Evolutionary conservation across 768 basidiomycete genomes (phyloP), one percentile per base, ranked within the genome.

Genomic region (Dioszegia aurantiaca): DNA sequence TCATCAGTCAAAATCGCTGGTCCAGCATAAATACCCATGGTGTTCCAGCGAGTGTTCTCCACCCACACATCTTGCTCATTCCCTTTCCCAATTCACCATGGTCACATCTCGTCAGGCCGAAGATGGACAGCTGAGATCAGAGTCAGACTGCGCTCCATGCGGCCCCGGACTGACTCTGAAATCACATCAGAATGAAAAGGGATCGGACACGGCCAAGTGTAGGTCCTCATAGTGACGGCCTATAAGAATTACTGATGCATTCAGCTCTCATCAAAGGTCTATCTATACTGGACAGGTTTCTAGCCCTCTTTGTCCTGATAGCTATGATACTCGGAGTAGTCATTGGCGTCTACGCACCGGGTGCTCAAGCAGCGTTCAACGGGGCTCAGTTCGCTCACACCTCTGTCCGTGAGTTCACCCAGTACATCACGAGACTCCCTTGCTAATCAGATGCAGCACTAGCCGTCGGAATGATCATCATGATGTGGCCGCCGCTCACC

Each of bases 401-500:
- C 39, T 90, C 89, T 14, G 81, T 87, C 43, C 88, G 89, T 90
- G 73, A 78, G 87, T 82, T 4, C 26, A 21, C 16, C 21, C 4
- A 33, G 10, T 19, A 11, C 21, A 9, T 48, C 24, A 45, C 23
- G 11, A 4, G 45, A 19, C 27, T 16, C 2, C 4, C 14, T 23
- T 9, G 48, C 27, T 52, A 21, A 12, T 11, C 41, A n/a, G 27
- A 17, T 26, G 42, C 11, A 90, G 89, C 88, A 1, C 88, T 90
- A 44, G 86, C 86, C 16, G 80, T 90, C 40, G 90, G 89, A 0
- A 82, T 91, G 36, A 82, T 90, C 17, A 78, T 90, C 51, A 91
- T 91, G 84, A 90, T 90, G 87, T 89, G 87, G 87, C 89, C 88
- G 1, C 82, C 86, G 26, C 67, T 81, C 27, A 76, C 77, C 28